phyloP scores from a whole-genome alignment of 305 asterid species.

The Andrographis paniculata region DNA sequence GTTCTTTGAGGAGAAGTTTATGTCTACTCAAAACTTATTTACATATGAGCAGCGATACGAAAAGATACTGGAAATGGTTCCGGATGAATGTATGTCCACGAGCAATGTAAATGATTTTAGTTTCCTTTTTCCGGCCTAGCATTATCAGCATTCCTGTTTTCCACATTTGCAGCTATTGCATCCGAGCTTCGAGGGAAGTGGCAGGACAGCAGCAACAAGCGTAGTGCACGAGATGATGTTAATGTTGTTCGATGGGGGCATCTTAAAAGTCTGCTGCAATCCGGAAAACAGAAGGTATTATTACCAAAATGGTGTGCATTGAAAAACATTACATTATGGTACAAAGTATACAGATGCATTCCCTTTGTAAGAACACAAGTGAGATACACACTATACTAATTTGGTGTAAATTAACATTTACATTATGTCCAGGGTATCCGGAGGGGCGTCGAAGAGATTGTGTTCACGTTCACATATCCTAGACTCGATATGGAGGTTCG shows the following conservation, averaged over 20 bases:
- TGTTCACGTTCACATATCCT: slow-evolving; percentile 77
- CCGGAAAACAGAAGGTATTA: slow-evolving; percentile 74
- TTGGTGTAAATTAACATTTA: slow-evolving; percentile 6
- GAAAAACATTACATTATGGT: no score
- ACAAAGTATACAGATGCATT: no score
- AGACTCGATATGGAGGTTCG: slow-evolving; percentile 89
- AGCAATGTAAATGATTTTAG: slow-evolving; percentile 13
- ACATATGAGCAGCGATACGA: slow-evolving; percentile 60
- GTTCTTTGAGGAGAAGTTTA: slow-evolving; percentile 54
- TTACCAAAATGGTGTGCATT: no score
- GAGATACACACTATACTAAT: no score
- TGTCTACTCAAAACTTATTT: slow-evolving; percentile 61
- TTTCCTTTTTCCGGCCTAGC: slow-evolving; percentile 14
- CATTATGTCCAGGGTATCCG: slow-evolving; percentile 58
- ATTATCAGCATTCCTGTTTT: slow-evolving; percentile 15
- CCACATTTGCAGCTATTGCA: slow-evolving; percentile 53
- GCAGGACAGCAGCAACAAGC: slow-evolving; percentile 61
- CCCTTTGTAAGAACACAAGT: no score
- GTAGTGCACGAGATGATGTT: slow-evolving; percentile 58
- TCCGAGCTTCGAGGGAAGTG: slow-evolving; percentile 78
- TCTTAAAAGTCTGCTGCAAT: slow-evolving; percentile 53
- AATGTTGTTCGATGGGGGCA: slow-evolving; percentile 70
- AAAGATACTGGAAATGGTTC: slow-evolving; percentile 81
- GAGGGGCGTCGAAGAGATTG: slow-evolving; percentile 78
- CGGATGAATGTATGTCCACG: slow-evolving; percentile 71